Base-by-base conservation (phyloP, 2,329 filamentous ascomycete species). In the Bipolaris gigantea region DNA sequence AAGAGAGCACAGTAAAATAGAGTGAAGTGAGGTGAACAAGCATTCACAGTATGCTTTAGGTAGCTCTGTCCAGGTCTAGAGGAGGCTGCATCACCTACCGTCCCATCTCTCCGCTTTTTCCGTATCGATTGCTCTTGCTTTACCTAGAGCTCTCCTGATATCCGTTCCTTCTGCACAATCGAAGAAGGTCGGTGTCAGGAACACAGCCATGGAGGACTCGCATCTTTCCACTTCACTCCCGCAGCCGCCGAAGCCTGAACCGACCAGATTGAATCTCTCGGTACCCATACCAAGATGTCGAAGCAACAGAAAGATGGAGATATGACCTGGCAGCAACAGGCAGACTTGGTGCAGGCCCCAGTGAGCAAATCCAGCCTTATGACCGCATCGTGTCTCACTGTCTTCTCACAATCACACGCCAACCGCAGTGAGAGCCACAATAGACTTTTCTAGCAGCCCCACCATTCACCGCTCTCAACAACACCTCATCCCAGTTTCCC, bases 261-360 rank as follows among this genome's bases (percentile, higher is more conserved):
- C 16, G n/a, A n/a, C 23, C 3, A 39, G 43, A n/a, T 32, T 10
- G 33, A 15, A 13, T 8, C 33, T 19, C 11, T 35, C 6, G 11
- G 43, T 0, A 8, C 48, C n/a, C 30, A 46, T 4, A 13, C 42
- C 30, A 10, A 45, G n/a, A 32, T 35, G 25, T 2, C 36, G 11
- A 47, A 15, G 33, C 15, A 49, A 18, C 33, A 38, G 9, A 21
- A 38, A 6, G 43, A n/a, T 2, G 52, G 60, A n/a, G 6, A 35
- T 9, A 47, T 62, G 48, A 65, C 62, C 9, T 63, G 60, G 64
- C 62, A 67, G 38, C 63, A 69, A 33, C 5, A 61, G 43, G 21
- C 64, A 34, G 49, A 55, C 7, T 59, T 62, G 21, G 25, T 15
- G 4, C 38, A 39, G 21, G 3, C 6, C 6, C 18, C 11, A 8